Percentiles rank a stretch among this genome's conserved stretches.
phyloP scores from a whole-genome alignment of 108 stramenopile genomes.

The Cyclostephanos tholiformis region DNA sequence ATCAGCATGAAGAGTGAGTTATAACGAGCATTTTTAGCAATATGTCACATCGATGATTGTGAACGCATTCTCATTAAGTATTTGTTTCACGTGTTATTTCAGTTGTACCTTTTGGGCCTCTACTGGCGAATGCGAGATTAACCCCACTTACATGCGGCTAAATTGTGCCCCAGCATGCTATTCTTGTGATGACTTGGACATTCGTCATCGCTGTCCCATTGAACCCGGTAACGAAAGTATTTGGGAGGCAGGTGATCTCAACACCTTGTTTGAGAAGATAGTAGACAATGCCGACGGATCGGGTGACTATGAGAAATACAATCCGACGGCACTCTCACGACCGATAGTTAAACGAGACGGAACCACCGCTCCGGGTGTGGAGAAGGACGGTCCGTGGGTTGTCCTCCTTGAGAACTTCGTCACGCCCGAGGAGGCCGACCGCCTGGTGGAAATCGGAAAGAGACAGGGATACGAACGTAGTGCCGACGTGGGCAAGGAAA shows the following conservation, averaged over 20 bases:
- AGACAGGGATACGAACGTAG: conserved; percentile 74
- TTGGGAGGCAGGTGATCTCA: conserved; percentile 67
- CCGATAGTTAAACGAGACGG: conserved; percentile 42
- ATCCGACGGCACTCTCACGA: conserved; percentile 63
- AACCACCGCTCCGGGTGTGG: conserved; percentile 26
- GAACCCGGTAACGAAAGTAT: conserved; percentile 55
- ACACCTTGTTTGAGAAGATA: conserved; percentile 69
- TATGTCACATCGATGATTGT: no score
- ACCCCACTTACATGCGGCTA: conserved; percentile 42
- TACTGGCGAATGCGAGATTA: background rate
- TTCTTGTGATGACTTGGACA: conserved; percentile 63
- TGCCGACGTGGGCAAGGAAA: conserved; percentile 74
- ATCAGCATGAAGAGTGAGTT: conserved; percentile 51
- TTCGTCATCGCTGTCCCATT: conserved; percentile 59
- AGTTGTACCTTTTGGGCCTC: no score
- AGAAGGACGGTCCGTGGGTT: conserved; percentile 82
- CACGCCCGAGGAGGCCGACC: conserved; percentile 69
- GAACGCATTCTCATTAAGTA: no score
- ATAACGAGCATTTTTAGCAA: conserved; percentile 54
- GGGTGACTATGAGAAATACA: conserved; percentile 34
- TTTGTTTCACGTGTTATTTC: no score
- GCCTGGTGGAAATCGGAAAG: conserved; percentile 66
- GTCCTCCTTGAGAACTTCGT: conserved; percentile 85
- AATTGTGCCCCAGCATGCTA: conserved; percentile 81
- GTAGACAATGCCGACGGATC: conserved; percentile 31